These are phyloP conservation scores for Chrysopogon serrulatus DNA, from an alignment of 176 grass and related monocot species.

Conservation along the genomic window DNA sequence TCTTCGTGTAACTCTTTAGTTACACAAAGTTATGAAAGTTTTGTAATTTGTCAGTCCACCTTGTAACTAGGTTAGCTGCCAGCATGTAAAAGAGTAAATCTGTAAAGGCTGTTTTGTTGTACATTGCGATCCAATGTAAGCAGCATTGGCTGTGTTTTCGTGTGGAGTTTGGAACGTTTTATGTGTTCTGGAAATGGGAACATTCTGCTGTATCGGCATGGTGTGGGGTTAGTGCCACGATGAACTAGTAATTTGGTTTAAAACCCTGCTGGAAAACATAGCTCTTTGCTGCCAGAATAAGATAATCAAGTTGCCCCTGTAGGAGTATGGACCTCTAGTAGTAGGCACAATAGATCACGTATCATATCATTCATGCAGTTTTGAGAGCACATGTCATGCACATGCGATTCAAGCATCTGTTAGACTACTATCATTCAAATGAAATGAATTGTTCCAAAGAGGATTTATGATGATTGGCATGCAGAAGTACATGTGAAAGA, in stretches of 20 bases:
- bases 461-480: background rate
- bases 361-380: background rate
- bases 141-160: background rate
- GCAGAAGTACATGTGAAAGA: background rate
- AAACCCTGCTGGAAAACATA: background rate
- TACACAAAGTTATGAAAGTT: slow-evolving; percentile 10
- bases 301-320: background rate
- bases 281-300: background rate
- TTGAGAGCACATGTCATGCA: too few relatives aligned
- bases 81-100: background rate
- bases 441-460: background rate
- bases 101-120: slow-evolving; percentile 5
- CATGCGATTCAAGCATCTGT: background rate
- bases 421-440: background rate
- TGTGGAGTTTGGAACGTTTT: background rate
- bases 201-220: background rate
- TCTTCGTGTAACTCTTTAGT: background rate
- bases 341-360: background rate
- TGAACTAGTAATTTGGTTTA: background rate
- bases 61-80: slow-evolving; percentile 17
- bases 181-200: background rate
- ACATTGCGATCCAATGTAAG: slow-evolving; percentile 14
- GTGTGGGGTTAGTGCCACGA: background rate
- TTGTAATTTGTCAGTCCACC: background rate
- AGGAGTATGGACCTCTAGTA: background rate